phyloP scores from a whole-genome alignment of 495 filamentous ascomycete species.

The Hapsidospora chrysogenum region DNA sequence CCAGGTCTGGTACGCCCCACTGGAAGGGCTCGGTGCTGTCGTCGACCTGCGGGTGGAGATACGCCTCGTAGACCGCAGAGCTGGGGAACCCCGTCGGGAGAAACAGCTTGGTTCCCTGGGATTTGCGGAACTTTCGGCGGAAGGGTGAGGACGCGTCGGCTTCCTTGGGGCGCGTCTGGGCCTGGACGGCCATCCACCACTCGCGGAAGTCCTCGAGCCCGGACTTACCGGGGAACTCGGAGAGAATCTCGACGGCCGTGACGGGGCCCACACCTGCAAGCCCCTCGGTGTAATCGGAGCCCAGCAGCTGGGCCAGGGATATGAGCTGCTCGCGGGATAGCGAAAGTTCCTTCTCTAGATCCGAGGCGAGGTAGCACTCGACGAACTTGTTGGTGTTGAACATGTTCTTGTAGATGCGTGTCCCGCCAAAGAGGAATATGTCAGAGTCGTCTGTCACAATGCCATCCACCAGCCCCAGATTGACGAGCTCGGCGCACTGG shows the following conservation, averaged over 20 bases:
- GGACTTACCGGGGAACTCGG: conserved; percentile 54
- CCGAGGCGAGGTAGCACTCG: conserved; percentile 80
- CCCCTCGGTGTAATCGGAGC: conserved; percentile 88
- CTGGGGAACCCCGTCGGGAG: conserved; percentile 65
- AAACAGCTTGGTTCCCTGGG: conserved; percentile 65
- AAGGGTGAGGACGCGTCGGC: conserved; percentile 42
- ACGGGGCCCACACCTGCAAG: conserved; percentile 82
- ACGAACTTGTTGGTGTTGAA: conserved; percentile 96
- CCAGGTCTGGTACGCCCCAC: conserved; percentile 90
- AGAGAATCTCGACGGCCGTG: conserved; percentile 78
- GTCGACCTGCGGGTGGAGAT: conserved; percentile 76
- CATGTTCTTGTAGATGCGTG: conserved; percentile 96
- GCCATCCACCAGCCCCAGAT: conserved; percentile 76
- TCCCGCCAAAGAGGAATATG: conserved; percentile 94
- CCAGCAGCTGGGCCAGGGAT: conserved; percentile 71
- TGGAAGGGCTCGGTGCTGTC: conserved; percentile 58
- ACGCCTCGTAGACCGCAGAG: conserved; percentile 53
- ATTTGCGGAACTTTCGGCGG: conserved; percentile 64
- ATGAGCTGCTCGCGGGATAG: conserved; percentile 73
- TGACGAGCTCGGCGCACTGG: conserved; percentile 84
- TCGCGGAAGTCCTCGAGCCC: conserved; percentile 52
- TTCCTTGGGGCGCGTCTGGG: conserved; percentile 27
- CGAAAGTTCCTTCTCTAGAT: conserved; percentile 78
- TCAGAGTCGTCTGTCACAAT: conserved; percentile 98
- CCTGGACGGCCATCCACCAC: conserved; percentile 76